These are phyloP conservation scores for Vicia faba DNA, from an alignment of 306 rosid genomes.

Conservation along the genomic window DNA sequence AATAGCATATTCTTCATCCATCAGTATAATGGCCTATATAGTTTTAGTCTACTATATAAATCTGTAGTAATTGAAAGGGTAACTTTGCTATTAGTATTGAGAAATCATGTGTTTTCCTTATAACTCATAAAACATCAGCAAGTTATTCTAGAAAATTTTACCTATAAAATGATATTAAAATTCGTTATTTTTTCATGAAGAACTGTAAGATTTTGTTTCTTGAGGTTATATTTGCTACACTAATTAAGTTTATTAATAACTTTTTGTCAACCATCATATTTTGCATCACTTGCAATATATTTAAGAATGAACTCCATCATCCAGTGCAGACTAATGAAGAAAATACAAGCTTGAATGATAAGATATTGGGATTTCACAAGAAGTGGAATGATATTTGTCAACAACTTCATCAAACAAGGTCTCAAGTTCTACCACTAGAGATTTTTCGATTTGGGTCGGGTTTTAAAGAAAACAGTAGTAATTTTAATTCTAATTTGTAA, in stretches of 20 bases:
- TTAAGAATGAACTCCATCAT: constrained; percentile 53
- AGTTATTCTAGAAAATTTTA: constrained; percentile 11
- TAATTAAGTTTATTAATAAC: constrained; percentile 22
- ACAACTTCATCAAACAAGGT: constrained; percentile 50
- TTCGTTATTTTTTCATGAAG: constrained; percentile 19
- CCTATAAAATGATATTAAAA: constrained; percentile 10
- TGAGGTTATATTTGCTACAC: constrained; percentile 10
- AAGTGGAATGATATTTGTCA: constrained; percentile 80
- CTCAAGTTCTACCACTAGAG: constrained; percentile 49
- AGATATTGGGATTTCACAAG: constrained; percentile 54
- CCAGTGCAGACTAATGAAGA: constrained; percentile 76
- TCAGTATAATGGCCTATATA: not conserved
- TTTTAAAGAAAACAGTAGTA: constrained; percentile 52
- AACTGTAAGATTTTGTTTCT: constrained; percentile 13
- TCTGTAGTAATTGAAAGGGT: constrained; percentile 23
- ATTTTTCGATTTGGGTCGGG: constrained; percentile 41
- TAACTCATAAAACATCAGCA: constrained; percentile 20
- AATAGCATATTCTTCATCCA: not conserved
- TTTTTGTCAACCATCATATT: constrained; percentile 2
- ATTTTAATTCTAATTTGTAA: too few relatives aligned
- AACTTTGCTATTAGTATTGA: not conserved
- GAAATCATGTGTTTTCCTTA: constrained; percentile 2
- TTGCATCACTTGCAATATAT: constrained; percentile 31
- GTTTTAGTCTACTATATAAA: constrained; percentile 3
- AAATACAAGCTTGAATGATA: constrained; percentile 46